Base-by-base conservation (phyloP, 768 basidiomycete species). In the Erythrobasidium yunnanense region DNA sequence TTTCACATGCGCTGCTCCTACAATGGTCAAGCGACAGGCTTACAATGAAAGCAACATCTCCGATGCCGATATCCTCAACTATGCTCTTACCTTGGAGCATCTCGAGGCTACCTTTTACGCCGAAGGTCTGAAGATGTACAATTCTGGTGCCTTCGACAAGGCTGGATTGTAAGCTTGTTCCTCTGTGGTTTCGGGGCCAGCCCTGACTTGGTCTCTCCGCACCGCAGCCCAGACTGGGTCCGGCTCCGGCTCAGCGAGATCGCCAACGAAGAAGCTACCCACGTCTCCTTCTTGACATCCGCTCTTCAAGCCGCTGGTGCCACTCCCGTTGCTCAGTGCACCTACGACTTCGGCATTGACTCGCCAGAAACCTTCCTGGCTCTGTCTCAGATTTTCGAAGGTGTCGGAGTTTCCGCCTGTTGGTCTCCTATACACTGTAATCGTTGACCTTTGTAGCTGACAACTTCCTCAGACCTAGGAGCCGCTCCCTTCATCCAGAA, bases 311-410 rank as follows among this genome's bases (percentile, higher is more conserved):
- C 32, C 80, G 80, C 0, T 76, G 75, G 27, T 74, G 77, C 4
- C 79, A 81, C 7, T 77, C 81, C 13, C 65, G 79, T 70, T 75
- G 81, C 4, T 85, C 85, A 76, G 7, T 67, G 66, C 62, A 73
- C 77, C 15, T 86, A 87, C 74, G 70, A 71, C 46, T 85, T 86
- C 76, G 77, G 80, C 17, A 79, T 81, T 71, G 77, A 76, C 34
- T 78, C 80, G 58, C 76, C 81, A n/a, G 71, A 72, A 27, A 75
- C 78, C 2, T 86, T 86, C 76, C 72, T 81, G 33, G 67, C 79
- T 6, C 74, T 80, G 20, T 78, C 82, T 27, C 76, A 78, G 49
- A 75, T 79, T 25, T 74, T 87, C 34, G 83, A 85, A 75, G 81
- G 78, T 34, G 80, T 85, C 45, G 77, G 76, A 8, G 51, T 63